Evolutionary conservation across 2,329 filamentous ascomycete species (phyloP).

Genomic region (Hypoxylon sp.): DNA sequence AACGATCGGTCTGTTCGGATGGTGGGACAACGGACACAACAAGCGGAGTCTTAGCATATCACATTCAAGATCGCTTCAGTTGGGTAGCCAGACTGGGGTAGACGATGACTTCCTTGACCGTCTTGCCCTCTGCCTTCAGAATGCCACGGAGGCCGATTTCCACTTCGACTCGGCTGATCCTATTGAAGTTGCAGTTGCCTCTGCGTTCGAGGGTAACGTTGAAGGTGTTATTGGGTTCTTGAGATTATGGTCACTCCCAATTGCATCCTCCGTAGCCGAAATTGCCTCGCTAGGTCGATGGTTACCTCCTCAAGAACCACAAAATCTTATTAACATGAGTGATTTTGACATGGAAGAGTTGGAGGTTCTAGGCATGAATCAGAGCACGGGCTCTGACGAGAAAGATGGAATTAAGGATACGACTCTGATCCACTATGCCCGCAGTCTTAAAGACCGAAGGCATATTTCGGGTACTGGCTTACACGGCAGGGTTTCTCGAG

Average conservation of each 20-base stretch:
- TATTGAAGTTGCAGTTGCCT: constrained; percentile 85
- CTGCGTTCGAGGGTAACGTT: constrained; percentile 83
- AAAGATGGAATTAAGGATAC: constrained; percentile 80
- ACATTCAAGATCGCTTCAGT: constrained; percentile 58
- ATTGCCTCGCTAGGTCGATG: constrained; percentile 86
- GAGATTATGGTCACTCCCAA: constrained; percentile 81
- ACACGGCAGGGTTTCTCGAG: constrained; percentile 57
- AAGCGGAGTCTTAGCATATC: constrained; percentile 54
- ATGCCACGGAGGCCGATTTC: constrained; percentile 77
- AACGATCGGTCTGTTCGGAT: constrained; percentile 82
- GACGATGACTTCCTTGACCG: constrained; percentile 79
- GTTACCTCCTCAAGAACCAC: constrained; percentile 73
- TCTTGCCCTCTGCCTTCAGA: constrained; percentile 77
- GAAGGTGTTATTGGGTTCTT: constrained; percentile 81
- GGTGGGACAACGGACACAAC: constrained; percentile 85
- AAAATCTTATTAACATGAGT: constrained; percentile 68
- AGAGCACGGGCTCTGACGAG: constrained; percentile 67
- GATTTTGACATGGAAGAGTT: constrained; percentile 86
- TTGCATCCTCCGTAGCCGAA: constrained; percentile 84
- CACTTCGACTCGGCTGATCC: constrained; percentile 80
- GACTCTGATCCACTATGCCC: constrained; percentile 81
- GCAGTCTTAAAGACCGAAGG: constrained; percentile 70
- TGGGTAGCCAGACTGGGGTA: constrained; percentile 57
- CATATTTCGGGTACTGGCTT: constrained; percentile 57
- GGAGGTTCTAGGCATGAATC: constrained; percentile 79